Conservation (phyloP, 306 rosid genomes). For the Prinsepia uniflora region DNA sequence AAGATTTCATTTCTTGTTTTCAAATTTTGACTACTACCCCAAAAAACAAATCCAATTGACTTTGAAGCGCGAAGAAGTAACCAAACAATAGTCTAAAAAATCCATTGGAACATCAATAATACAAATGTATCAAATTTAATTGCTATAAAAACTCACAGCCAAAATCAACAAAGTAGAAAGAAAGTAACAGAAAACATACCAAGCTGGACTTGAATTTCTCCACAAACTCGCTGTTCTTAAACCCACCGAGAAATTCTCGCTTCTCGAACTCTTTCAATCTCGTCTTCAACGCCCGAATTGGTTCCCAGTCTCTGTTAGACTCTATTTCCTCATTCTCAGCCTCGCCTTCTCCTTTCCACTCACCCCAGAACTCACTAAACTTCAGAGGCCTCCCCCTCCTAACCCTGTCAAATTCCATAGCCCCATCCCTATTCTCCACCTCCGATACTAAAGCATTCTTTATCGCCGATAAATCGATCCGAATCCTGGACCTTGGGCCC, state of each 20-base stretch:
- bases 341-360: conserved; percentile 59
- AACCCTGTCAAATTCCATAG: conserved; percentile 45
- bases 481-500: conserved; percentile 70
- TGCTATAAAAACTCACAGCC: not conserved
- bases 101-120: not conserved
- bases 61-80: not conserved
- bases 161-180: not conserved
- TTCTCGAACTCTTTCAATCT: conserved; percentile 81
- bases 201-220: conserved; percentile 83
- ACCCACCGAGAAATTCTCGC: conserved; percentile 62
- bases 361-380: conserved; percentile 78
- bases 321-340: conserved; percentile 42
- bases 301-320: conserved; percentile 67
- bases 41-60: too few species aligned
- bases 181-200: conserved; percentile 42
- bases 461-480: conserved; percentile 82
- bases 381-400: conserved; percentile 43
- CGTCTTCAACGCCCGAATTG: conserved; percentile 78
- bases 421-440: conserved; percentile 42
- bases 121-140: not conserved
- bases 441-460: conserved; percentile 73
- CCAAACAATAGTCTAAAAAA: not conserved
- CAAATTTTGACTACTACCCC: not conserved
- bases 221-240: conserved; percentile 74
- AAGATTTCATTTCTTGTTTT: not conserved